phyloP scores from a whole-genome alignment of 2,329 filamentous ascomycete genomes.

The Phaeomoniella chlamydospora region DNA sequence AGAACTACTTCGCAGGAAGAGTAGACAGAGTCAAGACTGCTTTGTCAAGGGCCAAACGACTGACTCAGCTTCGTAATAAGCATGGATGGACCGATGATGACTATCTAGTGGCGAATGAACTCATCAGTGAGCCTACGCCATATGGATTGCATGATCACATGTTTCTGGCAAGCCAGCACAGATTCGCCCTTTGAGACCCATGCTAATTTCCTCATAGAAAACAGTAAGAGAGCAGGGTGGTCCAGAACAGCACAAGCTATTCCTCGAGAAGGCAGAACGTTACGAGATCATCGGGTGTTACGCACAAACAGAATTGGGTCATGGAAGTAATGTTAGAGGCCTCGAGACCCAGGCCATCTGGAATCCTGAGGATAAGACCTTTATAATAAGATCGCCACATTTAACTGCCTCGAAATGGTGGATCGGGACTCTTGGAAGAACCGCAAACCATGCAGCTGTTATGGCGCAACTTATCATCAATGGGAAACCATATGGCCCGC shows the following conservation, averaged over 20 bases:
- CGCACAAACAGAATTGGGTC: constrained; percentile 66
- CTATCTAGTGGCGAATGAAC: constrained; percentile 47
- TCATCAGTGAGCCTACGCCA: constrained; percentile 59
- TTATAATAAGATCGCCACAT: constrained; percentile 58
- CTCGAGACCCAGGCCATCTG: constrained; percentile 61
- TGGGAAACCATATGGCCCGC: constrained; percentile 57
- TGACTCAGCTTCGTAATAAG: constrained; percentile 51
- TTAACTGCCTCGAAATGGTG: constrained; percentile 73
- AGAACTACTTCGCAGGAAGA: constrained; percentile 61
- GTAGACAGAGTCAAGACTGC: constrained; percentile 55
- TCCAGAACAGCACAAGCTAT: constrained; percentile 58
- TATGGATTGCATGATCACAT: constrained; percentile 60
- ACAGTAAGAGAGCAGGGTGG: constrained; percentile 59
- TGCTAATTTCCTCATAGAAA: constrained; percentile 26
- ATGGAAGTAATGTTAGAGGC: constrained; percentile 62
- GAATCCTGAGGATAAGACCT: constrained; percentile 60
- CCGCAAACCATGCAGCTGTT: constrained; percentile 63
- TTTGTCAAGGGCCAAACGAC: constrained; percentile 54
- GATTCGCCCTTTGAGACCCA: background rate
- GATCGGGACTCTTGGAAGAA: constrained; percentile 65
- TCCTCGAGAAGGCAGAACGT: constrained; percentile 51
- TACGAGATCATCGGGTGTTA: constrained; percentile 69
- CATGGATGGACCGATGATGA: constrained; percentile 56
- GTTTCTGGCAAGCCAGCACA: constrained; percentile 52
- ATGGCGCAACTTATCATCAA: constrained; percentile 62